Evolutionary conservation across 345 rosid species (phyloP).

Genomic region (Eucalyptus shirleyi): DNA sequence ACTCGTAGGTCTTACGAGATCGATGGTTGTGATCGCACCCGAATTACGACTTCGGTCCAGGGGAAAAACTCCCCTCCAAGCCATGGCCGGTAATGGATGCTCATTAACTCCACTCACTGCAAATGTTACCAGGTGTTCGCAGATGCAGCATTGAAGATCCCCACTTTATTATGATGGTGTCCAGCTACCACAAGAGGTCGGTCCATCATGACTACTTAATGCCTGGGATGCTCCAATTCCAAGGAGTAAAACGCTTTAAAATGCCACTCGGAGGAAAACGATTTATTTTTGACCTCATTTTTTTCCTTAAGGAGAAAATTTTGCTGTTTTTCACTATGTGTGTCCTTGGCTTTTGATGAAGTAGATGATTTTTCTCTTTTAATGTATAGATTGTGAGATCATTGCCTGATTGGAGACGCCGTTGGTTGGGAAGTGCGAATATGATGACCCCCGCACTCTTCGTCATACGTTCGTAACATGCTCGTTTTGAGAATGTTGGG

Average conservation of each 20-base stretch:
- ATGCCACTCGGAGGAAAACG: not conserved
- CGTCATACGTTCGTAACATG: not conserved
- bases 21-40: not conserved
- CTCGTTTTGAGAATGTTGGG: not conserved
- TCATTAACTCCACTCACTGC: not conserved
- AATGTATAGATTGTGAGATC: not conserved
- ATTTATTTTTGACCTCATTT: not conserved
- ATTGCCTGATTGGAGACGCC: not conserved
- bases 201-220: not conserved
- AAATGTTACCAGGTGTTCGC: not conserved
- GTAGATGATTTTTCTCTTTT: not conserved
- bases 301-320: not conserved
- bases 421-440: not conserved
- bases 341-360: not conserved
- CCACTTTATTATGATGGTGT: not conserved
- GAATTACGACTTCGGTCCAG: not conserved
- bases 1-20: not conserved
- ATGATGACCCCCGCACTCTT: not conserved
- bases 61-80: not conserved
- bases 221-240: not conserved
- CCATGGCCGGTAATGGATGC: not conserved
- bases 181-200: not conserved
- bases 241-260: not conserved
- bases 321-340: not conserved
- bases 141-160: not conserved